Percentiles rank a stretch among this genome's conserved stretches.
phyloP scores from a whole-genome alignment of 1,284 basidiomycete genomes.

The Cryptococcus sp. region DNA sequence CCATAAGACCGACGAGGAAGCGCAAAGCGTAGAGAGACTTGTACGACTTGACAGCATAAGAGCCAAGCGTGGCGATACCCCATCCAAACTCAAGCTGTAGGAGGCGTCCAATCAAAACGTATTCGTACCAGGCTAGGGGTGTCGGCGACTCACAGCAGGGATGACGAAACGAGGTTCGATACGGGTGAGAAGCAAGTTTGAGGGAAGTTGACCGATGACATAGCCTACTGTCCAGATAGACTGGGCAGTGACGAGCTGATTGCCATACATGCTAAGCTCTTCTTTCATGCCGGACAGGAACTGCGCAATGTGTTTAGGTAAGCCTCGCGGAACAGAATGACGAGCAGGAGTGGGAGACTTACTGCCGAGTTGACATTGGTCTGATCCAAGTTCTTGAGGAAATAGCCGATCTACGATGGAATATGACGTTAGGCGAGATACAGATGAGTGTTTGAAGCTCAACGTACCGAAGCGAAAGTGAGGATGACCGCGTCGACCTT shows the following conservation, averaged over 20 bases:
- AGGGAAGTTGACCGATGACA: constrained; percentile 43
- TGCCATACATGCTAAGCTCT: constrained; percentile 53
- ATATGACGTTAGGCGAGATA: neutral
- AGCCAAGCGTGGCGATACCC: constrained; percentile 40
- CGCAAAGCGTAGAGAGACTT: constrained; percentile 33
- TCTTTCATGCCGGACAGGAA: constrained; percentile 67
- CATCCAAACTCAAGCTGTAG: constrained; percentile 40
- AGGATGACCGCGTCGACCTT: constrained; percentile 47
- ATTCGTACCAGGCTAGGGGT: neutral
- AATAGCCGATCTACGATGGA: constrained; percentile 35
- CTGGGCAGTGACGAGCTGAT: constrained; percentile 41
- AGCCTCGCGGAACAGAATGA: neutral
- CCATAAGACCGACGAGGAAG: constrained; percentile 40
- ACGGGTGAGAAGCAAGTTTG: constrained; percentile 41
- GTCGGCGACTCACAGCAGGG: constrained; percentile 18
- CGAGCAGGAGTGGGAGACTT: neutral
- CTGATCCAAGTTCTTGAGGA: constrained; percentile 42
- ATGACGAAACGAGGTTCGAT: constrained; percentile 44
- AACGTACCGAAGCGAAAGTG: constrained; percentile 38
- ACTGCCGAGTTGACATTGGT: constrained; percentile 41
- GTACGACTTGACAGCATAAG: constrained; percentile 32
- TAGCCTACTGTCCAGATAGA: constrained; percentile 47
- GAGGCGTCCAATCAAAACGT: neutral
- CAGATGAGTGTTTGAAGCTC: neutral
- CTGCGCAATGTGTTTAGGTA: neutral